Evolutionary conservation across 2,329 filamentous ascomycete species (phyloP), one percentile per base, ranked within the genome.

Genomic region (Cordyceps cicadae): DNA sequence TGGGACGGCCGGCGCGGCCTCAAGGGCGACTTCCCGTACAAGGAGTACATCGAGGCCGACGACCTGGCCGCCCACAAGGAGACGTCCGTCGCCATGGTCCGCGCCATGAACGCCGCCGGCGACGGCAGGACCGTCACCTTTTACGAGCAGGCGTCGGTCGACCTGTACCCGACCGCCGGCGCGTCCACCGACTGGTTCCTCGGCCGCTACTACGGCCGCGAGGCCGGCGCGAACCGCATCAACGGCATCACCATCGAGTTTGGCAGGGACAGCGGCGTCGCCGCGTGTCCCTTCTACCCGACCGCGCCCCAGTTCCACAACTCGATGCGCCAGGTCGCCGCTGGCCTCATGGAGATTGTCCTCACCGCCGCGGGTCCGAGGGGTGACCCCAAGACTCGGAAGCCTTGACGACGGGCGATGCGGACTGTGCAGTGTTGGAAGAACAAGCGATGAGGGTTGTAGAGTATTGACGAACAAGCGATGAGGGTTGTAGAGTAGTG

Each of bases 1-100:
- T 86, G 79, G 62, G 77, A 85, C 61, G 76, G 76, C 59, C 75
- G 76, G 52, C 77, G 82, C 17, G 82, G 81, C 34, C 67, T 79
- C 12, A 68, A 77, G 1, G 72, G 74, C 29, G 72, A 78, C 49
- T 69, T 70, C 71, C 63, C 67, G 3, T 82, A 82, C 68, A 72
- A 72, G 55, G 79, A 81, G 69, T 82, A 77, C 66, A 70, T 78
- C 11, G 67, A 74, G 0, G 46, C 55, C n/a, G 64, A 65, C 2
- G 77, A 81, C 62, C 63, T 72, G n/a, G 62, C 62, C 1, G 65
- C 68, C 17, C 72, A 77, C 61, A 56, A 65, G 50, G 66, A 63
- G 24, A 69, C 74, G 0, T 72, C 72, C 1, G 66, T 62, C 24
- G 68, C 70, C 21, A 75, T 79, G 64, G 69, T 67, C 15, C 62